Base-by-base conservation (phyloP, 306 rosid genomes). In the Gastrolobium villosum region DNA sequence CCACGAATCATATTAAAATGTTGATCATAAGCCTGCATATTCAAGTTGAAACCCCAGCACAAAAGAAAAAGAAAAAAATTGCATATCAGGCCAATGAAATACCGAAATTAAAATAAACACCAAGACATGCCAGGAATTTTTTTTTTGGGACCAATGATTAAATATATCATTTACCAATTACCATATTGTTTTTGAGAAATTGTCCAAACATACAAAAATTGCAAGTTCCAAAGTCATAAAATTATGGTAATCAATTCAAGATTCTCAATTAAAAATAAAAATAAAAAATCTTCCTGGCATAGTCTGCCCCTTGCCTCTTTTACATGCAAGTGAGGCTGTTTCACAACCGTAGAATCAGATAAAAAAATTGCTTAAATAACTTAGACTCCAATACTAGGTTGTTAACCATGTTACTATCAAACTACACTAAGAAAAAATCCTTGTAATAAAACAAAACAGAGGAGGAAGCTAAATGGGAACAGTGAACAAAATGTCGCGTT, bases 1-100 rank as follows among this genome's bases (percentile, higher is more conserved):
- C 98, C 99, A n/a, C 93, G 99, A 85, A 96, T 96, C 99, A 96
- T 96, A 84, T 96, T 96, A 61, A 96, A 91, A 86, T 96, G 99
- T 70, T 96, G 99, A 88, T 96, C 99, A 82, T 96, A 96, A 49
- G 99, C 99, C 99, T 96, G 91, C 84, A 90, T 78, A 72, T 46
- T 41, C 64, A 78, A 74, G 78, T 67, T 55, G 65, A 41, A 53
- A 80, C 59, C 67, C 37, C 68, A 71, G 10, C 31, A 39, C 8
- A 31, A 9, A 43, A 31, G 43, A 3, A n/a, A 74, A 73, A 77
- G 30, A 63, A 40, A 63, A 10, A 5, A 20, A 6, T 3, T 35
- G 20, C 9, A 8, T 9, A 44, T 65, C 54, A 63, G 30, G 70
- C 54, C 28, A 37, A 70, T 6, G 30, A 63, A 62, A 70, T 5